Evolutionary conservation across 139 green algal species (phyloP), one percentile per base, ranked within the genome.

Genomic region (Picochlorum sp.): DNA sequence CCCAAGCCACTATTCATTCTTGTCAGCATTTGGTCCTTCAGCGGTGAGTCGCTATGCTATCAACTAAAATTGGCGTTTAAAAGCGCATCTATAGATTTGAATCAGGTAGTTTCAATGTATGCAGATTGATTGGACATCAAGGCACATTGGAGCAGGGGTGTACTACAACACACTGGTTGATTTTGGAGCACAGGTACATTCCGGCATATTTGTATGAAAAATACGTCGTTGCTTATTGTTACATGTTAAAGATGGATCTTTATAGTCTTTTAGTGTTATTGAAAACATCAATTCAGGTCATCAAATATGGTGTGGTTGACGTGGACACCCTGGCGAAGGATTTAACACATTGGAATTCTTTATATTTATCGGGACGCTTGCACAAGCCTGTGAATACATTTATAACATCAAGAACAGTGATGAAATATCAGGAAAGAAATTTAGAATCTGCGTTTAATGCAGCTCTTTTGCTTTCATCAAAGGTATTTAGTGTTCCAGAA

Each of bases 301-400:
- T 94, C 40, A 95, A 96, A 76, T 95, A 95, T 65, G 87, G 87
- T 3, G 84, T 96, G 16, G 58, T 89, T 10, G 57, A 73, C 13
- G 25, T 61, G 31, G 33, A 40, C 20, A 40, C 37, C 1, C 59
- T 95, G 32, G 25, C 65, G 47, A 25, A 59, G 3, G 87, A 95
- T 66, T 57, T 95, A 29, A 41, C 41, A n/a, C 47, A 49, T 10
- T 95, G 87, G 87, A 51, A 75, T 56, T 63, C 63, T 33, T 63
- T 95, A 2, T 96, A 93, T 62, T 55, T 87, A 2, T 73, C 70
- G 6, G 87, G 87, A 1, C 69, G 87, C 5, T 53, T 96, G 69
- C 87, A 95, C 20, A 95, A 95, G 64, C 87, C 87, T 9, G 78
- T 93, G 7, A 50, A 73, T 7, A 43, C 49, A 4, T 61, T 91